A percentile compares a stretch with the other conserved stretches of the same genome.
Conservation (phyloP, 2,329 filamentous ascomycete species). For the Huntiella abstrusa region DNA sequence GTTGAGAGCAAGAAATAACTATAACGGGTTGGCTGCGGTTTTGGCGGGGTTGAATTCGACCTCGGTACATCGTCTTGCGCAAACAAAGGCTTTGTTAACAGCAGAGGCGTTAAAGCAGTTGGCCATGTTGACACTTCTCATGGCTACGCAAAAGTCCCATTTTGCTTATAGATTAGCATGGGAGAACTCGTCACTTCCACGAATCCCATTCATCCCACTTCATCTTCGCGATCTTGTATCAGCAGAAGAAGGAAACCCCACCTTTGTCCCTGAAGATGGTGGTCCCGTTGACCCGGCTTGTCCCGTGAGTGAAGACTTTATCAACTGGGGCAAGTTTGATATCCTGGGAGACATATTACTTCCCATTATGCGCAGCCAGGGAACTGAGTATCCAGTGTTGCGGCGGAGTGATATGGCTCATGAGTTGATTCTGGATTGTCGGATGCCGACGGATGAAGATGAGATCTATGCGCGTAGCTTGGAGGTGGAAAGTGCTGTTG, state of each 20-base stretch:
- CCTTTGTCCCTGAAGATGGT: constrained; percentile 52
- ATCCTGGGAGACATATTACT: constrained; percentile 83
- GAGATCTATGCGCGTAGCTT: constrained; percentile 46
- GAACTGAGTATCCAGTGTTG: constrained; percentile 58
- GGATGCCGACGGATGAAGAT: constrained; percentile 73
- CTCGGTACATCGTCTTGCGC: constrained; percentile 62
- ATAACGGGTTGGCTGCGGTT: constrained; percentile 87
- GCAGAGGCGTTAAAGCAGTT: constrained; percentile 62
- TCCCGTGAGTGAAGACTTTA: constrained; percentile 30
- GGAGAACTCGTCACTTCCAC: constrained; percentile 80
- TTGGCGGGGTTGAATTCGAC: constrained; percentile 83
- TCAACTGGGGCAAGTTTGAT: constrained; percentile 98
- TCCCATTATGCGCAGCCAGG: constrained; percentile 81
- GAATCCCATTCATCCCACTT: constrained; percentile 85
- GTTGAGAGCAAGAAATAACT: constrained; percentile 84
- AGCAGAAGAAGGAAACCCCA: constrained; percentile 80
- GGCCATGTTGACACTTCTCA: constrained; percentile 71
- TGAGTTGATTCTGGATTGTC: constrained; percentile 62
- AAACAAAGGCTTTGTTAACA: constrained; percentile 61
- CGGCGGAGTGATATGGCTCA: constrained; percentile 49
- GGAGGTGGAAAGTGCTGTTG: constrained; percentile 33
- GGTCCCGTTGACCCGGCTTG: constrained; percentile 16
- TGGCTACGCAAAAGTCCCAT: constrained; percentile 83
- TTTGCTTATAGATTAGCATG: constrained; percentile 92
- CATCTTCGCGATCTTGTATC: constrained; percentile 79